Evolutionary conservation across 192 early-diverging fungal genomes (phyloP).

Genomic region (Backusella tuberculispora): DNA sequence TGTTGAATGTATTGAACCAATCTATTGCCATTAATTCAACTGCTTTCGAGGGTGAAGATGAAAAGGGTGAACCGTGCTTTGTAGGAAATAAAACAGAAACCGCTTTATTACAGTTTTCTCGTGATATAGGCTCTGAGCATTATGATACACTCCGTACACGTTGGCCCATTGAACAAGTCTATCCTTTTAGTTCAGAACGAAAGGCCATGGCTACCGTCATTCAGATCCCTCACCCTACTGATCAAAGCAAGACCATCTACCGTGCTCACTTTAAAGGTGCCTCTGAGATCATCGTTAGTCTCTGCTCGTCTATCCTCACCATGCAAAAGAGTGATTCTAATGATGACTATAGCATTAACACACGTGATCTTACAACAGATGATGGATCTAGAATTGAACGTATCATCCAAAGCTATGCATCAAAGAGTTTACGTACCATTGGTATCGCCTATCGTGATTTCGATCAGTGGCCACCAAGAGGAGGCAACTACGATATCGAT

Average conservation of each 20-base stretch:
- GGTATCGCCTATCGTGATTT: constrained; percentile 84
- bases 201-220: constrained; percentile 93
- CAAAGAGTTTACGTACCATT: constrained; percentile 87
- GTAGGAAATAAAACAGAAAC: constrained; percentile 96
- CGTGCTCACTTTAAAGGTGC: constrained; percentile 95
- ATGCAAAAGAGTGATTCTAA: constrained; percentile 31
- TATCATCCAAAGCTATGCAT: constrained; percentile 73
- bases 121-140: constrained; percentile 59
- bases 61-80: constrained; percentile 59
- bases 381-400: constrained; percentile 42
- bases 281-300: constrained; percentile 78
- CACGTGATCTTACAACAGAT: constrained; percentile 41
- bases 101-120: constrained; percentile 84
- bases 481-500: constrained; percentile 32
- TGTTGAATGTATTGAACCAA: constrained; percentile 63
- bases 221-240: constrained; percentile 54
- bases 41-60: constrained; percentile 64
- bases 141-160: constrained; percentile 68
- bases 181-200: constrained; percentile 90
- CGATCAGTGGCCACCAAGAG: constrained; percentile 58
- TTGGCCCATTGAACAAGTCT: constrained; percentile 69
- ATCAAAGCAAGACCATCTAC: constrained; percentile 44
- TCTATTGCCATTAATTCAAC: constrained; percentile 84
- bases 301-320: constrained; percentile 59
- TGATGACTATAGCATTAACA: constrained; percentile 33